Conservation (phyloP, 176 grass and related monocot species). For the Rhynchospora breviuscula region DNA sequence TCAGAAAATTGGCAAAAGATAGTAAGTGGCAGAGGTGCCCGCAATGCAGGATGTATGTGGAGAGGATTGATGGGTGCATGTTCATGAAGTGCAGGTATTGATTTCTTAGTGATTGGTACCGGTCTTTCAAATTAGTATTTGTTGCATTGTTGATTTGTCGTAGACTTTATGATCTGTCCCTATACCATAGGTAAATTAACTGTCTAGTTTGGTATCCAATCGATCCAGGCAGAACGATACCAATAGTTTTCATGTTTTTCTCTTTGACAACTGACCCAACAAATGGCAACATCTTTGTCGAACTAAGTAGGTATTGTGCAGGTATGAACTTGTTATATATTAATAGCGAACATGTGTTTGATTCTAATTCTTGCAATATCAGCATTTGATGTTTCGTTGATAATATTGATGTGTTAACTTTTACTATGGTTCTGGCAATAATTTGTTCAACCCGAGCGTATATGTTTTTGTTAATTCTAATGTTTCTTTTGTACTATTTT, state of each 20-base stretch:
- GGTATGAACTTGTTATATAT: too few relatives aligned
- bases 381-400: too few relatives aligned
- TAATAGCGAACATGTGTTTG: too few relatives aligned
- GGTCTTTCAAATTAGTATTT: not conserved
- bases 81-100: constrained; percentile 65
- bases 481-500: constrained; percentile 2
- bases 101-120: not conserved
- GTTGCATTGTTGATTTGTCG: not conserved
- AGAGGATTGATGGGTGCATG: constrained; percentile 51
- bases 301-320: too few relatives aligned
- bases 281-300: too few relatives aligned
- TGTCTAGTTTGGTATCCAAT: not conserved
- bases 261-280: not conserved
- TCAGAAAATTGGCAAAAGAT: constrained; percentile 38
- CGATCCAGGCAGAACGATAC: not conserved
- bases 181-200: constrained; percentile 10
- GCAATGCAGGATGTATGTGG: constrained; percentile 71
- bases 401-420: not conserved
- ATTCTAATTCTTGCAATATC: too few relatives aligned
- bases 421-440: not conserved
- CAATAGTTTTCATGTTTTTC: not conserved
- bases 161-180: not conserved
- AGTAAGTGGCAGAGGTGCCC: constrained; percentile 78
- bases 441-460: not conserved
- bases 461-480: not conserved